Percentiles rank a stretch among this genome's conserved stretches.
phyloP scores from a whole-genome alignment of 768 basidiomycete species.

The Hygrophorus russula region DNA sequence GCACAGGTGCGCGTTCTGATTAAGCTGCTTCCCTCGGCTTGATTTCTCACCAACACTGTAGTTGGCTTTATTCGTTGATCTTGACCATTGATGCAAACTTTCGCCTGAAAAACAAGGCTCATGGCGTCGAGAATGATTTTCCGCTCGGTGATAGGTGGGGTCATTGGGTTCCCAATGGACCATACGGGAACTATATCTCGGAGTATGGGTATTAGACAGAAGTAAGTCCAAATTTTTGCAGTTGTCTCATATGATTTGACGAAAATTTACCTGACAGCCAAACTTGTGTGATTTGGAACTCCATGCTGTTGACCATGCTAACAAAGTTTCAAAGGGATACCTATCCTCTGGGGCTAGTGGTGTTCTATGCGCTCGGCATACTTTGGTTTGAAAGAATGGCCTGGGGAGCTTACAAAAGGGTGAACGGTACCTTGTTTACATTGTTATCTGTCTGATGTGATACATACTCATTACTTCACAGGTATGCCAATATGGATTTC shows the following conservation, averaged over 20 bases:
- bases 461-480: too few relatives aligned
- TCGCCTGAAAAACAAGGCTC: constrained; percentile 14
- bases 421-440: too few relatives aligned
- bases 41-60: constrained; percentile 2
- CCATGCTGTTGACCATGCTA: constrained; percentile 7
- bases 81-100: constrained; percentile 23
- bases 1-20: too few relatives aligned
- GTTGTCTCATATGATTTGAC: not conserved
- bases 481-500: constrained; percentile 22
- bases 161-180: constrained; percentile 11
- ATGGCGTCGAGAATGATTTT: constrained; percentile 14
- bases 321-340: constrained; percentile 8
- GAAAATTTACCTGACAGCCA: constrained; percentile 1
- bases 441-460: too few relatives aligned
- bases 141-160: constrained; percentile 12
- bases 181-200: constrained; percentile 6
- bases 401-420: constrained; percentile 24
- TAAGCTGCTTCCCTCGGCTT: too few relatives aligned
- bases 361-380: constrained; percentile 19
- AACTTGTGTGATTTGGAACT: constrained; percentile 9
- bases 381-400: constrained; percentile 16
- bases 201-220: constrained; percentile 6
- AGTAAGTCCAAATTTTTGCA: constrained; percentile 2
- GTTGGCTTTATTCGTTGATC: constrained; percentile 19
- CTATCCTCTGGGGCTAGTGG: constrained; percentile 18